Base-by-base conservation (phyloP, 2,329 filamentous ascomycete species). In the Verticillium isaacii region DNA sequence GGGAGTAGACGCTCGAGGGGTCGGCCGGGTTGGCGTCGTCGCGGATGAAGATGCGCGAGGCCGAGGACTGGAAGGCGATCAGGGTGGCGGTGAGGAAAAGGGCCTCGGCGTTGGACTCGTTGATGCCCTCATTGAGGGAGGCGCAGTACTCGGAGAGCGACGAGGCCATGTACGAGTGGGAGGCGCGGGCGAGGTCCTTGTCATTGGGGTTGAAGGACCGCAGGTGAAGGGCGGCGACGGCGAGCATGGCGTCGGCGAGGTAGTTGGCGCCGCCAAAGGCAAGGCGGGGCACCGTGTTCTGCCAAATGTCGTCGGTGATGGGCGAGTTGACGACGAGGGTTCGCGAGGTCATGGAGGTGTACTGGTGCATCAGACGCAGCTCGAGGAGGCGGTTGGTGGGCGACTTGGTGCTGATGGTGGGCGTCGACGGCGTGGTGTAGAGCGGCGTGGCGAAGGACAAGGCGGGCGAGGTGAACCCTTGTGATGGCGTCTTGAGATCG, bases 1-100 rank as follows among this genome's bases (percentile, higher is more conserved):
- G 73, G 19, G 78, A 77, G 68, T 89, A 89, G 45, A 76, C 77
- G 55, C 65, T 75, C n/a, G 72, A 70, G 3, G 74, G 69, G 32
- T 78, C 75, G 57, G 75, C 73, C 3, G 70, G 67, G 41, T 78
- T 75, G 17, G 73, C 73, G 32, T 87, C 84, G 61, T 86, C 84
- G 58, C 85, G 83, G 62, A 81, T 80, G 64, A 88, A 88, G 62
- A 87, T 80, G 67, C 89, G 77, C 57, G 86, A 80, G 50, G 90
- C 79, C 32, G 86, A 82, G 66, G 89, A 78, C 71, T 92, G 80
- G 72, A 92, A 86, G 68, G 89, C 78, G 70, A 92, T 85, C 67
- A 89, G 76, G 2, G 85, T 79, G 1, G 86, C 80, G 0, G 86
- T 89, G 25, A 88, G 74, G 66, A 89, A 89, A 1, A 89, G 76